These are phyloP conservation scores for Tulasnella sp. DNA, from an alignment of 768 basidiomycete genomes.

Conservation along the genomic window DNA sequence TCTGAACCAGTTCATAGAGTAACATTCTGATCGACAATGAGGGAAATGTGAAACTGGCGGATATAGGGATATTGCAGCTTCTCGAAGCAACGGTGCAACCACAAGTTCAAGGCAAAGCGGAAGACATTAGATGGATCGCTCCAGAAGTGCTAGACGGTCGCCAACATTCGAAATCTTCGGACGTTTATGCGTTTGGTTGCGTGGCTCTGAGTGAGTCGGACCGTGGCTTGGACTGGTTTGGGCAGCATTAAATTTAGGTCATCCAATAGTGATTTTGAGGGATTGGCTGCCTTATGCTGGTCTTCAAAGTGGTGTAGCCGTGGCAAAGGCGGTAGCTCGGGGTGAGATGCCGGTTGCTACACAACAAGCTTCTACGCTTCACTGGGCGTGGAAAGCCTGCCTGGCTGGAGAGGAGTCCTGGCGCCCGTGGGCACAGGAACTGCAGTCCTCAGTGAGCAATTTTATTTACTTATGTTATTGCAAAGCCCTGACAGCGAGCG, in stretches of 20 bases:
- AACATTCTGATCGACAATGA: not conserved
- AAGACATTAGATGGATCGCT: not conserved
- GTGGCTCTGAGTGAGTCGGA: not conserved
- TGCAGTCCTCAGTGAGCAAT: not conserved
- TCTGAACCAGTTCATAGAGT: not conserved
- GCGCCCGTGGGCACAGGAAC: not conserved
- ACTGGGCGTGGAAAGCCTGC: not conserved
- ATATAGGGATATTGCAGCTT: not conserved
- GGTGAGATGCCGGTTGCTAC: not conserved
- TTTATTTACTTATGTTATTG: too few relatives aligned
- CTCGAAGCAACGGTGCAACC: not conserved
- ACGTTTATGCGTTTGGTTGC: not conserved
- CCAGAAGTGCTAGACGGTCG: not conserved
- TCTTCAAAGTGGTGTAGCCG: not conserved
- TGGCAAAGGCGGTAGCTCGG: not conserved
- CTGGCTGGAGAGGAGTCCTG: not conserved
- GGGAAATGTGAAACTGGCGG: not conserved
- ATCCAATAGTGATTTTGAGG: not conserved
- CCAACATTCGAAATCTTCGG: not conserved
- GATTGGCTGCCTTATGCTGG: not conserved
- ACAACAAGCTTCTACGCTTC: not conserved
- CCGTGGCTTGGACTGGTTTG: not conserved
- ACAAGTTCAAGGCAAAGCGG: not conserved
- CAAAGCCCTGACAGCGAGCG: not conserved
- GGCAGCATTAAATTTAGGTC: too few relatives aligned